These are phyloP conservation scores for Mucor lusitanicus DNA, from an alignment of 371 early-diverging fungal species.

Conservation along the genomic window DNA sequence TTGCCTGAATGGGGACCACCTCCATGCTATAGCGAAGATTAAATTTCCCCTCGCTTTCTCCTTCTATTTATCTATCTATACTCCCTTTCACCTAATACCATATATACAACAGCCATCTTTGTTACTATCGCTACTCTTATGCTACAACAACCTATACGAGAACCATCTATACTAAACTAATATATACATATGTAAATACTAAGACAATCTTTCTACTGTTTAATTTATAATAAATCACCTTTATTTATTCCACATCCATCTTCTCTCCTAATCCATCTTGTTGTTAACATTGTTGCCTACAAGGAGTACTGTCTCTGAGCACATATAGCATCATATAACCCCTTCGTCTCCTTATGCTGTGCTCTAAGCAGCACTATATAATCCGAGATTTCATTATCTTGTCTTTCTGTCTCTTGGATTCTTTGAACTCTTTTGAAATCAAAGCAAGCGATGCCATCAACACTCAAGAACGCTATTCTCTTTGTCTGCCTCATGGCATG, in stretches of 20 bases:
- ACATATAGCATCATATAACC: neutral
- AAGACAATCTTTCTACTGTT: neutral
- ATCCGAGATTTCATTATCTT: neutral
- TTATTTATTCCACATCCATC: neutral
- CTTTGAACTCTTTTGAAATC: neutral
- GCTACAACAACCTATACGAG: neutral
- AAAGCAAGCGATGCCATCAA: neutral
- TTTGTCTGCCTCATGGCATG: neutral
- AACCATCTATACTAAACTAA: neutral
- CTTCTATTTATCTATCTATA: neutral
- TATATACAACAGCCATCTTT: neutral
- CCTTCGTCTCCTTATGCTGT: neutral
- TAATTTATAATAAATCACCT: neutral
- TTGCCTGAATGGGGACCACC: slow-evolving; percentile 29
- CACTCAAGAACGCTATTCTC: neutral
- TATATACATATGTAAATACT: neutral
- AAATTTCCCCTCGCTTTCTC: neutral
- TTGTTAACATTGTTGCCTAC: neutral
- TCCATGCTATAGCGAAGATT: slow-evolving; percentile 25
- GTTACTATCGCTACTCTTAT: neutral
- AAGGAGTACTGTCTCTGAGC: neutral
- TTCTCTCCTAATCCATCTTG: slow-evolving; percentile 1
- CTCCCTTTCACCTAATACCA: neutral
- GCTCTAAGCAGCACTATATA: neutral
- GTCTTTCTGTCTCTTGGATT: neutral